These are phyloP conservation scores for Rosa chinensis DNA, from an alignment of 306 rosid genomes.

Conservation along the genomic window DNA sequence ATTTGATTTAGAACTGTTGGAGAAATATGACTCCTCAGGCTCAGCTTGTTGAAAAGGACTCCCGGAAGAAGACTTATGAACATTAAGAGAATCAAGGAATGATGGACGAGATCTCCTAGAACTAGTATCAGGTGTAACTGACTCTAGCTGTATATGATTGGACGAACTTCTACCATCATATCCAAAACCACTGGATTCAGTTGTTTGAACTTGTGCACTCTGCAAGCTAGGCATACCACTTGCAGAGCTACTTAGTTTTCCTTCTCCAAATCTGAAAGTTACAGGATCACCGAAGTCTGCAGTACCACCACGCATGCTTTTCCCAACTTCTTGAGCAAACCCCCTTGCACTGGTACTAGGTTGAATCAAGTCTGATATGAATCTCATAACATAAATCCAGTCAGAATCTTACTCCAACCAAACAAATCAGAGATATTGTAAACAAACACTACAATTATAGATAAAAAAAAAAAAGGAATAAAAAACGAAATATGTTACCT, in stretches of 20 bases:
- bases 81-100: constrained; percentile 80
- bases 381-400: constrained; percentile 20
- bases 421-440: constrained; percentile 11
- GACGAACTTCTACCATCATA: constrained; percentile 46
- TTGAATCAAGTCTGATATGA: constrained; percentile 32
- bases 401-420: constrained; percentile 26
- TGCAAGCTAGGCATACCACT: constrained; percentile 38
- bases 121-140: constrained; percentile 52
- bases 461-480: constrained; percentile 2
- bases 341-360: constrained; percentile 21
- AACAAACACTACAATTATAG: neutral
- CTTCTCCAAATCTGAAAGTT: constrained; percentile 41
- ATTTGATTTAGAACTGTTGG: constrained; percentile 41
- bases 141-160: constrained; percentile 41
- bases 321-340: constrained; percentile 41
- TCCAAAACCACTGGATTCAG: constrained; percentile 37
- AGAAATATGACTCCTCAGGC: constrained; percentile 41
- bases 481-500: constrained; percentile 41
- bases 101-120: constrained; percentile 79
- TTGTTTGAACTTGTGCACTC: constrained; percentile 39
- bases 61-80: constrained; percentile 53
- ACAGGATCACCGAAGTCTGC: constrained; percentile 40
- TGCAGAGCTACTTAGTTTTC: constrained; percentile 32
- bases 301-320: constrained; percentile 24
- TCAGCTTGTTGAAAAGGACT: constrained; percentile 43